phyloP scores from a whole-genome alignment of 2,329 filamentous ascomycete genomes.

The Amauroascus niger region DNA sequence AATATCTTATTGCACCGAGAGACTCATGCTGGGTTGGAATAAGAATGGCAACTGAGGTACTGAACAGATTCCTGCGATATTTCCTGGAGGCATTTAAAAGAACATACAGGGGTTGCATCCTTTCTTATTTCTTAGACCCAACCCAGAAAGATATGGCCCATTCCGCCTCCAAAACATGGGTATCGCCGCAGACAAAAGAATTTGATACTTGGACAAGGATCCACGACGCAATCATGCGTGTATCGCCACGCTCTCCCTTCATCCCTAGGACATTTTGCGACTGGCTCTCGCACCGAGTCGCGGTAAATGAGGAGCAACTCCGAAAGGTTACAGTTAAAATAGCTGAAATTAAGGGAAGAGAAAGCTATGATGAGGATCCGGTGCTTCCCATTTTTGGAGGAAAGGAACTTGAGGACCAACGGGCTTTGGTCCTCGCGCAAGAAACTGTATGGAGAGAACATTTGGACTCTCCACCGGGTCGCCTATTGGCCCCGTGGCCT shows the following conservation, averaged over 20 bases:
- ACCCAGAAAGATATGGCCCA: constrained; percentile 18
- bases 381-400: constrained; percentile 19
- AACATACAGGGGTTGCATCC: background rate
- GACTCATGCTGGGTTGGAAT: background rate
- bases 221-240: constrained; percentile 19
- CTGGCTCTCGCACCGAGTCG: constrained; percentile 21
- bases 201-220: constrained; percentile 22
- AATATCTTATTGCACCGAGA: background rate
- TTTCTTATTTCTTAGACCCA: background rate
- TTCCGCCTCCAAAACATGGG: constrained; percentile 25
- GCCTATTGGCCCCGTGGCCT: constrained; percentile 25
- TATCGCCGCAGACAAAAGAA: constrained; percentile 21
- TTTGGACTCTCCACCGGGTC: constrained; percentile 8
- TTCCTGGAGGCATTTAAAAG: background rate
- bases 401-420: constrained; percentile 20
- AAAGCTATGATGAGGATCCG: background rate
- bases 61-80: background rate
- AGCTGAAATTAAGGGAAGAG: constrained; percentile 1
- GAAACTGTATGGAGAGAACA: constrained; percentile 24
- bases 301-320: constrained; percentile 15
- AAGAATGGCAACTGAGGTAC: constrained; percentile 1
- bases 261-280: constrained; percentile 20
- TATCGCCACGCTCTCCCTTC: constrained; percentile 23
- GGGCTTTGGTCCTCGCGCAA: constrained; percentile 21
- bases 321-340: constrained; percentile 12